Conservation (phyloP, 805 yeast genomes). For the Hanseniaspora lachancei region DNA sequence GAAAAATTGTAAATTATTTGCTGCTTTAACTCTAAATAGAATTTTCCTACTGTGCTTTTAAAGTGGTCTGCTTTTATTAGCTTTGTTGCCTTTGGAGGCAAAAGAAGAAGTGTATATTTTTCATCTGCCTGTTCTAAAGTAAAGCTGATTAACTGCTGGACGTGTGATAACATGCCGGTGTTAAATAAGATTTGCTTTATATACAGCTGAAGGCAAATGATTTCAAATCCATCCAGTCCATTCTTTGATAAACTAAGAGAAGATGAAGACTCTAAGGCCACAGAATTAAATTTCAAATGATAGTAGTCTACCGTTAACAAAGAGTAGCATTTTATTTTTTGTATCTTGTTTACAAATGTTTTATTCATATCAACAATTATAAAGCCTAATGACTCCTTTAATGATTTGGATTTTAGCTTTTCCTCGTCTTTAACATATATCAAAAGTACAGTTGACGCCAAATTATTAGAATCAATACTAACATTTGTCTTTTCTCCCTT, state of each 20-base stretch:
- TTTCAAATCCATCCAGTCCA: not conserved
- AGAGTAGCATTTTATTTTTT: not conserved
- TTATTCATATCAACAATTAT: not conserved
- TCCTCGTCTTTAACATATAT: conserved; percentile 1
- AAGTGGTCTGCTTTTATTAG: conserved; percentile 41
- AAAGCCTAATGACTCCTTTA: not conserved
- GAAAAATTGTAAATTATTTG: conserved; percentile 46
- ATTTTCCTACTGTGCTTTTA: conserved; percentile 36
- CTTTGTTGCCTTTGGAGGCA: conserved; percentile 32
- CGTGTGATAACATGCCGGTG: not conserved
- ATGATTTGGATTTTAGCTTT: not conserved
- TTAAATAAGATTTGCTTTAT: not conserved
- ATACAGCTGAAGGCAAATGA: not conserved
- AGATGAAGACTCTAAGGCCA: not conserved
- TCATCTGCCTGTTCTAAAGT: not conserved
- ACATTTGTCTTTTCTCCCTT: conserved; percentile 40
- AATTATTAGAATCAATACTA: not conserved
- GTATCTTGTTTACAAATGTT: not conserved
- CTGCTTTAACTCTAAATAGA: conserved; percentile 41
- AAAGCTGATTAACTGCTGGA: not conserved
- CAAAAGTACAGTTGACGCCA: not conserved
- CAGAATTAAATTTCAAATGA: conserved; percentile 3
- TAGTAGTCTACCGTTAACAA: not conserved
- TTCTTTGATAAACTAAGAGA: not conserved
- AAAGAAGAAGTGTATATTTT: not conserved